These are phyloP conservation scores for Entoloma clypeatum DNA, from an alignment of 1,284 basidiomycete species.

Conservation along the genomic window DNA sequence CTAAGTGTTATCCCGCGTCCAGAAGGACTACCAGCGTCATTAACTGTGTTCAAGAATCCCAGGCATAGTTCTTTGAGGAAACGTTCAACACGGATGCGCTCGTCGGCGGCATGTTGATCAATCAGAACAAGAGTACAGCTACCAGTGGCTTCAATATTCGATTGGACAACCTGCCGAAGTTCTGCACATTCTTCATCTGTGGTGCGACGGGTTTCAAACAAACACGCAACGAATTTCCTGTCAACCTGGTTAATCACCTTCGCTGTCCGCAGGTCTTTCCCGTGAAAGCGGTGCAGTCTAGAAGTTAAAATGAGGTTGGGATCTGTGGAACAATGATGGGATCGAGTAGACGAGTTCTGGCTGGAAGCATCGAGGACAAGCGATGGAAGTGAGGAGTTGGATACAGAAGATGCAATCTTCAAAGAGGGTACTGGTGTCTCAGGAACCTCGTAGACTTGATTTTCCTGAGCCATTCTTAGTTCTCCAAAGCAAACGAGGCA, in stretches of 20 bases:
- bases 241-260: conserved; percentile 81
- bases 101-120: conserved; percentile 96
- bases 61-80: conserved; percentile 69
- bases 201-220: conserved; percentile 31
- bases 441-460: conserved; percentile 13
- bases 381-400: background rate
- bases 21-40: conserved; percentile 22
- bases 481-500: background rate
- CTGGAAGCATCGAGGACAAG: background rate
- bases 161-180: conserved; percentile 1
- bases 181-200: conserved; percentile 14
- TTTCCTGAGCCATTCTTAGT: conserved; percentile 11
- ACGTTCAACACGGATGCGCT: conserved; percentile 85
- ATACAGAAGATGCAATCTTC: conserved; percentile 2
- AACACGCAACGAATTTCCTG: conserved; percentile 82
- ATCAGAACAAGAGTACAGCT: conserved; percentile 65
- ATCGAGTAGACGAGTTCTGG: background rate
- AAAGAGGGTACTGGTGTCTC: conserved; percentile 14
- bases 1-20: conserved; percentile 35
- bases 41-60: conserved; percentile 53
- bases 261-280: conserved; percentile 50
- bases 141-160: background rate
- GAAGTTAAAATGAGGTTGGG: conserved; percentile 6
- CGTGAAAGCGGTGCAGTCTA: conserved; percentile 48
- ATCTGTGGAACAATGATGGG: conserved; percentile 1